Conservation (phyloP, 768 basidiomycete genomes). For the Agaricus blazei region DNA sequence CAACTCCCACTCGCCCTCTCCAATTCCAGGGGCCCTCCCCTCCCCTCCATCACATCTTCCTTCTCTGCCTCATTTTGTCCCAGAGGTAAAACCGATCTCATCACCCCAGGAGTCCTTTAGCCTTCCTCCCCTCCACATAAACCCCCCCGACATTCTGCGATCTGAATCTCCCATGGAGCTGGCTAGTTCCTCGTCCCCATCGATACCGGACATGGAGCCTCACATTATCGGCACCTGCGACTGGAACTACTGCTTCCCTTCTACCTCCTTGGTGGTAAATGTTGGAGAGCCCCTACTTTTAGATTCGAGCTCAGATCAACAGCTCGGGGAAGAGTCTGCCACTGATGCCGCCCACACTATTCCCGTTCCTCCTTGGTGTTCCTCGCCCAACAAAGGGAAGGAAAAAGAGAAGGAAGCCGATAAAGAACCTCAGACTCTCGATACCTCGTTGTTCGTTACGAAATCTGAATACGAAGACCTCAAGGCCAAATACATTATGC, state of each 20-base stretch:
- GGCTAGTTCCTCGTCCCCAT: conserved; percentile 31
- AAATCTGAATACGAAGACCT: conserved; percentile 4
- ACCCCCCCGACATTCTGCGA: conserved; percentile 21
- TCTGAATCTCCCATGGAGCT: conserved; percentile 48
- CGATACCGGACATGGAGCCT: conserved; percentile 24
- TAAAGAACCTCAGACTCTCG: background rate
- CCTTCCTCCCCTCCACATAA: background rate
- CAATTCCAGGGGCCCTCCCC: background rate
- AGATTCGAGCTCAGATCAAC: background rate
- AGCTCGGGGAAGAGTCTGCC: conserved; percentile 3
- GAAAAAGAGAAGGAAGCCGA: conserved; percentile 9
- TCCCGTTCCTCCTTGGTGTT: background rate
- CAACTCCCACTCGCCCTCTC: conserved; percentile 1
- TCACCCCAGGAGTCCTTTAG: background rate
- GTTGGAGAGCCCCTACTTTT: background rate
- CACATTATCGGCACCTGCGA: conserved; percentile 41
- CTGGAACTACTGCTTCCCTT: conserved; percentile 21
- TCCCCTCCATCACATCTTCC: conserved; percentile 1
- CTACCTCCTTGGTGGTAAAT: background rate
- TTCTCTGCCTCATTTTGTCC: background rate
- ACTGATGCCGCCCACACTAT: background rate
- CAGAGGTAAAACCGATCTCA: background rate
- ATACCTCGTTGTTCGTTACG: conserved; percentile 5
- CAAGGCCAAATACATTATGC: conserved; percentile 11
- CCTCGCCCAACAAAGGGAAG: background rate